Evolutionary conservation across 2,329 filamentous ascomycete genomes (phyloP).

Genomic region (Lasiodiplodia sp.): DNA sequence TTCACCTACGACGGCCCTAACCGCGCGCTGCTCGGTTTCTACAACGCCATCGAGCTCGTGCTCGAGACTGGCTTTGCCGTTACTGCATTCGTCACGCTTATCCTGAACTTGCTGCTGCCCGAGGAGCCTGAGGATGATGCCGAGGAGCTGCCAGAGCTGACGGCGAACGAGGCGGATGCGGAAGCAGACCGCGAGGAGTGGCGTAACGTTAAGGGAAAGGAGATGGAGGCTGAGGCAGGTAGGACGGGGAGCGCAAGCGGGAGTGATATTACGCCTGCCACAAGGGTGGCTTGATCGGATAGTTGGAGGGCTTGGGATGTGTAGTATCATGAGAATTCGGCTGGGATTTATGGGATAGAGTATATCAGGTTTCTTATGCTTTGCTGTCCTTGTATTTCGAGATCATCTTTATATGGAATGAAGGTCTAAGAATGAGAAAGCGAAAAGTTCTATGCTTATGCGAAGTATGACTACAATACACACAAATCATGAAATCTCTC

Average conservation of each 20-base stretch:
- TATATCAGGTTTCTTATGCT: neutral
- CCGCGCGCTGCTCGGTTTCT: conserved; percentile 72
- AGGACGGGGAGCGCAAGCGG: conserved; percentile 36
- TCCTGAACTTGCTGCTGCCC: conserved; percentile 75
- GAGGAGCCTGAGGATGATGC: conserved; percentile 67
- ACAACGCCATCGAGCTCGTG: conserved; percentile 67
- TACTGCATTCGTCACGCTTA: conserved; percentile 74
- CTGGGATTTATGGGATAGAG: neutral
- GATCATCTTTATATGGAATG: too few species aligned
- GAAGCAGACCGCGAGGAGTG: conserved; percentile 42
- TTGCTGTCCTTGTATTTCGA: neutral
- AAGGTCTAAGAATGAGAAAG: too few species aligned
- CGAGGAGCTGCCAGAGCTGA: conserved; percentile 49
- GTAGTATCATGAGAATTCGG: neutral
- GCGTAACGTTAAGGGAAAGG: conserved; percentile 40
- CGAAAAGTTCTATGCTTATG: neutral
- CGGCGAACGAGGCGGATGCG: conserved; percentile 49
- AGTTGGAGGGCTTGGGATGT: neutral
- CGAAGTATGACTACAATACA: neutral
- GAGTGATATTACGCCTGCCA: conserved; percentile 13
- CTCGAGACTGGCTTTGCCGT: conserved; percentile 72
- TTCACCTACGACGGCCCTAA: conserved; percentile 77
- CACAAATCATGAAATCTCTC: neutral
- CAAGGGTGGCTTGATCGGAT: neutral
- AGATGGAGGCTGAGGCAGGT: conserved; percentile 47